phyloP scores from a whole-genome alignment of 495 filamentous ascomycete genomes.

The Xylaria palmicola region DNA sequence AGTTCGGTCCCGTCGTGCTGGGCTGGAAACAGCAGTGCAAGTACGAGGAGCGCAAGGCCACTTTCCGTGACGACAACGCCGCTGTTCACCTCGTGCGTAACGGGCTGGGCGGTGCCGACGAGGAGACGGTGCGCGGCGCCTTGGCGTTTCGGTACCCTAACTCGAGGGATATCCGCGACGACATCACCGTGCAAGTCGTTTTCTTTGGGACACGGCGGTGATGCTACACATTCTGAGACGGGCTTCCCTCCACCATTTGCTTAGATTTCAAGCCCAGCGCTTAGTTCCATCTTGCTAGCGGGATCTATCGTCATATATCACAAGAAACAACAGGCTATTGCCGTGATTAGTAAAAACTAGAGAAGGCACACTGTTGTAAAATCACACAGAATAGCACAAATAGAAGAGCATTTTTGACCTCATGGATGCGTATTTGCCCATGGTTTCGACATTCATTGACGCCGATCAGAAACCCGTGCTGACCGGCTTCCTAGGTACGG shows the following conservation, averaged over 20 bases:
- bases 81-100: constrained; percentile 63
- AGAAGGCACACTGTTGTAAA: too few species aligned
- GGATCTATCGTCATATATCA: background rate
- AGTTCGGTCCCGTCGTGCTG: constrained; percentile 20
- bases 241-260: background rate
- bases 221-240: background rate
- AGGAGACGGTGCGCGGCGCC: constrained; percentile 54
- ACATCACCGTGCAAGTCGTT: constrained; percentile 63
- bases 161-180: constrained; percentile 53
- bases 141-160: constrained; percentile 50
- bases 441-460: too few species aligned
- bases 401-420: too few species aligned
- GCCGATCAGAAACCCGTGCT: too few species aligned
- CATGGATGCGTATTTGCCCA: too few species aligned
- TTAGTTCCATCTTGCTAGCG: background rate
- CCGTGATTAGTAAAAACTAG: too few species aligned
- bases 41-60: constrained; percentile 24
- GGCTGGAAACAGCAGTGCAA: constrained; percentile 24
- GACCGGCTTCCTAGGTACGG: too few species aligned
- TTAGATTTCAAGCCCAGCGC: background rate
- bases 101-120: constrained; percentile 58
- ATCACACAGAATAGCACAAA: background rate
- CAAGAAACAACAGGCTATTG: background rate
- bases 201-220: constrained; percentile 47
- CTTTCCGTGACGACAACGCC: constrained; percentile 58